Evolutionary conservation across 164 flowering plant species (phyloP).

Genomic region (Euptelea pleiosperma): DNA sequence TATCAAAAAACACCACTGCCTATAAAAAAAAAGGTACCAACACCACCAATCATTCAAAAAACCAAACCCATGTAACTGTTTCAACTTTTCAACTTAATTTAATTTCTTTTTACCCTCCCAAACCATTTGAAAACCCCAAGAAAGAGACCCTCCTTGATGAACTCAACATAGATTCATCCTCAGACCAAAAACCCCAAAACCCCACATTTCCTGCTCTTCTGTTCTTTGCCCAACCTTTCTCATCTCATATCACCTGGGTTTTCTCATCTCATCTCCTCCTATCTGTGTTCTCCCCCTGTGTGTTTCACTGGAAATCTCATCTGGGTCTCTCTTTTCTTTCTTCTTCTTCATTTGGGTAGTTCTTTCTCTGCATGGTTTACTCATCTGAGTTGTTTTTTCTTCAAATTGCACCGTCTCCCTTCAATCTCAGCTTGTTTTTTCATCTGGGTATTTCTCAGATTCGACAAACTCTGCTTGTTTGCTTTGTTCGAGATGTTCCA

Average conservation of each 20-base stretch:
- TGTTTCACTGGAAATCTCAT: background rate
- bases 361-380: conserved; percentile 6
- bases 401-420: too few relatives aligned
- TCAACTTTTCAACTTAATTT: conserved; percentile 13
- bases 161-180: conserved; percentile 14
- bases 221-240: background rate
- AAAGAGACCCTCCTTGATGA: conserved; percentile 18
- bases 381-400: background rate
- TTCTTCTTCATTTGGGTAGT: background rate
- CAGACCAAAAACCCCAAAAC: background rate
- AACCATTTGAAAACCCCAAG: conserved; percentile 37
- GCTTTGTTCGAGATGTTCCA: conserved; percentile 4
- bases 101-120: conserved; percentile 30
- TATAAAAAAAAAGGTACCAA: too few relatives aligned
- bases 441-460: conserved; percentile 8
- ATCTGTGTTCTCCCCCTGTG: background rate
- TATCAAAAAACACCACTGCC: too few relatives aligned
- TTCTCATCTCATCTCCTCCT: too few relatives aligned
- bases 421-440: conserved; percentile 2
- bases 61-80: conserved; percentile 9
- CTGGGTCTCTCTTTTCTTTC: background rate
- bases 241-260: too few relatives aligned
- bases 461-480: background rate
- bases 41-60: conserved; percentile 20
- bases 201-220: background rate